phyloP scores from a whole-genome alignment of 1,284 basidiomycete species.

The Cutaneotrichosporon daszewskae region DNA sequence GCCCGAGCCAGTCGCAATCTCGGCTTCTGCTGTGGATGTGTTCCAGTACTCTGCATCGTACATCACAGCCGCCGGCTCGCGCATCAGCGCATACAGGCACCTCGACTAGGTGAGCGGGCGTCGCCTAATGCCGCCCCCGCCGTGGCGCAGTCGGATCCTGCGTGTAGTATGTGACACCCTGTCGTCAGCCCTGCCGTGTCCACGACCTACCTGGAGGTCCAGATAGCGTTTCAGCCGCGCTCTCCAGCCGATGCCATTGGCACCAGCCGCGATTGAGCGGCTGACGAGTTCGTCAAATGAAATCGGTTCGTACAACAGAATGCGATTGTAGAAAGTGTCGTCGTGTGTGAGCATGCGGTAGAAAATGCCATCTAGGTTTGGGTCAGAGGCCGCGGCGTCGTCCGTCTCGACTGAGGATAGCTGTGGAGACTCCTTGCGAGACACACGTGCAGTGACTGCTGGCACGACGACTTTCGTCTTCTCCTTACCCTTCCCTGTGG shows the following conservation, averaged over 20 bases:
- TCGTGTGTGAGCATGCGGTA: conserved; percentile 30
- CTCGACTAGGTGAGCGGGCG: too few relatives aligned
- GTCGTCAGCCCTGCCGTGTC: background rate
- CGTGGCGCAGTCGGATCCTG: conserved; percentile 36
- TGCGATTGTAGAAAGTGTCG: conserved; percentile 28
- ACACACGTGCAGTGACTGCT: too few relatives aligned
- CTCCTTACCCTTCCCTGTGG: background rate
- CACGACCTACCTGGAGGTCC: conserved; percentile 35
- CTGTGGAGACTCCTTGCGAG: conserved; percentile 16
- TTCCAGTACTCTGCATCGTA: background rate
- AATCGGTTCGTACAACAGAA: conserved; percentile 45
- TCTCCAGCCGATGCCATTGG: conserved; percentile 35
- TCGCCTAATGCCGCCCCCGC: conserved; percentile 19
- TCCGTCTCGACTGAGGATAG: conserved; percentile 20
- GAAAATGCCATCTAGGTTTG: conserved; percentile 29
- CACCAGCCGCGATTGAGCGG: conserved; percentile 28
- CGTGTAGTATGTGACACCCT: conserved; percentile 41
- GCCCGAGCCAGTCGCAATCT: background rate
- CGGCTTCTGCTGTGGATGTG: background rate
- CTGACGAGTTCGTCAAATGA: conserved; percentile 40
- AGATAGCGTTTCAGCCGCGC: conserved; percentile 34
- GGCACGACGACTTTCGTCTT: background rate
- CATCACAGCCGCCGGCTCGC: too few relatives aligned
- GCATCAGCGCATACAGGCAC: too few relatives aligned
- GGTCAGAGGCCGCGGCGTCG: conserved; percentile 38